Conservation (phyloP, 2,329 filamentous ascomycete genomes). For the Sclerotinia glacialis region DNA sequence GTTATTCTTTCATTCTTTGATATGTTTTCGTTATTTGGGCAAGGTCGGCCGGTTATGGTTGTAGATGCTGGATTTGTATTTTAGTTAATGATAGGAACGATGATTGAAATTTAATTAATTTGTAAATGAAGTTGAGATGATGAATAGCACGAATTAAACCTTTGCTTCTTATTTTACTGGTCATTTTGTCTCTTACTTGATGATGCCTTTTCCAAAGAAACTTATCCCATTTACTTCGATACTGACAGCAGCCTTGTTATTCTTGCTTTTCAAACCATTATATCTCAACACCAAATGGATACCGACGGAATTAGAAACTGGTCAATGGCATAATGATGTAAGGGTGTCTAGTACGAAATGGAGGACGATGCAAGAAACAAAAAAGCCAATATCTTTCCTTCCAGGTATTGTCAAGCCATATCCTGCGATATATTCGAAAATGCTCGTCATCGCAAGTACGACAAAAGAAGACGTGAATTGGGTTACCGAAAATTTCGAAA, state of each 20-base stretch:
- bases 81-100: background rate
- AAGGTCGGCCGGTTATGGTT: background rate
- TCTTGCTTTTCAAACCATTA: background rate
- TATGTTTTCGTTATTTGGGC: background rate
- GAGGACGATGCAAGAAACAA: background rate
- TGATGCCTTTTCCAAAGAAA: conserved; percentile 15
- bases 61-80: background rate
- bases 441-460: conserved; percentile 13
- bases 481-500: conserved; percentile 1
- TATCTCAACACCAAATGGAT: background rate
- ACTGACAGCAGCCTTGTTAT: background rate
- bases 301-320: background rate
- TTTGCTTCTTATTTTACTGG: background rate
- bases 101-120: background rate
- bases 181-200: background rate
- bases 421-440: conserved; percentile 10
- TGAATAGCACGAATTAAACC: background rate
- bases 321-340: background rate
- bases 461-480: conserved; percentile 13
- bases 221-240: conserved; percentile 1
- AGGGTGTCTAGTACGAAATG: background rate
- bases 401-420: background rate
- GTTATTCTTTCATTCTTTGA: background rate
- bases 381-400: background rate
- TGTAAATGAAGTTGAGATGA: background rate